phyloP scores from a whole-genome alignment of 331 rosid genomes.

The Dryas integrifolia region DNA sequence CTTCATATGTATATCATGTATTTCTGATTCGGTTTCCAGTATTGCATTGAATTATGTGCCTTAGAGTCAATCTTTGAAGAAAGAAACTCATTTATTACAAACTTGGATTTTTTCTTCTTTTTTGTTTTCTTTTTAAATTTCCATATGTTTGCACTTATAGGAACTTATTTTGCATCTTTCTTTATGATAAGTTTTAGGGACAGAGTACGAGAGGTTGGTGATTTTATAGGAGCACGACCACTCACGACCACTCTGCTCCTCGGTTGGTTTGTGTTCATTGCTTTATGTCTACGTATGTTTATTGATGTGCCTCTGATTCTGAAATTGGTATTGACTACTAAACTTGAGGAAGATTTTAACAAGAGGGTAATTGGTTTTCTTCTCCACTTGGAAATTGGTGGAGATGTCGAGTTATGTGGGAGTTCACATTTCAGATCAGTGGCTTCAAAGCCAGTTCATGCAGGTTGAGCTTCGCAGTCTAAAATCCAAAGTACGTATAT shows the following conservation, averaged over 20 bases:
- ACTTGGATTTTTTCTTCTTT: conserved; percentile 7
- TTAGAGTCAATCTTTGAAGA: background rate
- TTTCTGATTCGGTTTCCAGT: conserved; percentile 7
- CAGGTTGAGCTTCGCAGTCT: conserved; percentile 92
- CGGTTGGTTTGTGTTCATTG: conserved; percentile 16
- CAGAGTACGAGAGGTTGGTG: conserved; percentile 33
- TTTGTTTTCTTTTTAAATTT: background rate
- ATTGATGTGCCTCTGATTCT: conserved; percentile 30
- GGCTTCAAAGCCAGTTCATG: conserved; percentile 91
- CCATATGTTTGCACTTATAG: background rate
- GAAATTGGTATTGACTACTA: conserved; percentile 21
- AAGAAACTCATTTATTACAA: conserved; percentile 3
- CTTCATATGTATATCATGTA: background rate
- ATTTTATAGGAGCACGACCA: conserved; percentile 26
- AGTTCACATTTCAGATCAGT: conserved; percentile 78
- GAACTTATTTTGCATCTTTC: conserved; percentile 26
- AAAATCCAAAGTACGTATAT: conserved; percentile 62
- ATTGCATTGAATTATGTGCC: conserved; percentile 7
- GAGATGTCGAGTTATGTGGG: conserved; percentile 82
- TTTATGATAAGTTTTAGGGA: conserved; percentile 38
- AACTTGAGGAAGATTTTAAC: conserved; percentile 16
- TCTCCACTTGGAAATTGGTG: conserved; percentile 25
- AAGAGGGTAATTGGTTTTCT: conserved; percentile 7
- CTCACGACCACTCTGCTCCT: conserved; percentile 32
- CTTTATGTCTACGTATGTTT: conserved; percentile 25